These are phyloP conservation scores for Ceratobasidium sp. DNA, from an alignment of 1,284 basidiomycete genomes.

Conservation along the genomic window DNA sequence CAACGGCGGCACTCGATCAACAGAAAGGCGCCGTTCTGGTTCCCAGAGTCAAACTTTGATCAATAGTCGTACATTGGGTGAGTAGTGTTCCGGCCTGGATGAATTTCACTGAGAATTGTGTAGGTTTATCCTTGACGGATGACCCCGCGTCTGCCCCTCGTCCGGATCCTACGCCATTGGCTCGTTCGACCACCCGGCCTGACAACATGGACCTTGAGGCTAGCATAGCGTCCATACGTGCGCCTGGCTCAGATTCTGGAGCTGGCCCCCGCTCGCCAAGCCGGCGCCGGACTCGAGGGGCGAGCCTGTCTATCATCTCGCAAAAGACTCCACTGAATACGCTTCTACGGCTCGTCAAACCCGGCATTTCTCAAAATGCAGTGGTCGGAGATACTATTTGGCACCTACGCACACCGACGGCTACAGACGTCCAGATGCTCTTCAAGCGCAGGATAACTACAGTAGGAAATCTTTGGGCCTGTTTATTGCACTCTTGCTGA, in stretches of 20 bases:
- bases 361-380: constrained; percentile 20
- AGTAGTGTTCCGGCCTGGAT: not conserved
- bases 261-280: constrained; percentile 23
- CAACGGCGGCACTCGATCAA: constrained; percentile 50
- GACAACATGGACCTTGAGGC: constrained; percentile 44
- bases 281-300: constrained; percentile 31
- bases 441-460: constrained; percentile 93
- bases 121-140: constrained; percentile 2
- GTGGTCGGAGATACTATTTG: constrained; percentile 65
- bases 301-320: constrained; percentile 41
- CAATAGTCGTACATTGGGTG: constrained; percentile 23
- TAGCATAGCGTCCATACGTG: constrained; percentile 47
- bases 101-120: constrained; percentile 35
- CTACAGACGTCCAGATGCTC: constrained; percentile 87
- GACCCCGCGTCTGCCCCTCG: constrained; percentile 17
- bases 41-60: constrained; percentile 19
- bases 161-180: constrained; percentile 28
- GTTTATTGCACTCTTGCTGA: not conserved
- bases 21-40: constrained; percentile 24
- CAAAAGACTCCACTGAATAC: constrained; percentile 30
- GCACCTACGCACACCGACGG: constrained; percentile 86
- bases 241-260: constrained; percentile 59
- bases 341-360: constrained; percentile 30
- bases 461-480: not conserved
- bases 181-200: constrained; percentile 26